These are phyloP conservation scores for Viola odorata DNA, from an alignment of 345 rosid genomes.

Conservation along the genomic window DNA sequence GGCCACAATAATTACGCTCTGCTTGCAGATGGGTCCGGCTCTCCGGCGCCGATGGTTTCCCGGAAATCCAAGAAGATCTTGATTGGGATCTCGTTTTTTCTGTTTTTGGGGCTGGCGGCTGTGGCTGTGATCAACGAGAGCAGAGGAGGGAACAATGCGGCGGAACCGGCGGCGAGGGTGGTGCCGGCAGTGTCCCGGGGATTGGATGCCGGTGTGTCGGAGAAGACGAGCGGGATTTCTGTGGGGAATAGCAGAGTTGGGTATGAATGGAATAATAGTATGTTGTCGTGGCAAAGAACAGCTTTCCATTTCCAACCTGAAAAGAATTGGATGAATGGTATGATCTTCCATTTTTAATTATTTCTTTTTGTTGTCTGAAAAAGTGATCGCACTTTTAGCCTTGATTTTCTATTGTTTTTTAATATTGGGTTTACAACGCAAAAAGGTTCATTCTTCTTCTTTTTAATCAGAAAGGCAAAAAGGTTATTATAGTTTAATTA, in stretches of 20 bases:
- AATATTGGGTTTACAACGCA: too few relatives aligned
- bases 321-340: conserved; percentile 98
- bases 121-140: too few relatives aligned
- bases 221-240: conserved; percentile 40
- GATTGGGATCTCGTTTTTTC: too few relatives aligned
- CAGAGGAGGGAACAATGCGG: not conserved
- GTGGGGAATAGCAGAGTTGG: not conserved
- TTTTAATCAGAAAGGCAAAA: too few relatives aligned
- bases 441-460: too few relatives aligned
- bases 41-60: too few relatives aligned
- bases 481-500: too few relatives aligned
- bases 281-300: conserved; percentile 89
- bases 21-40: too few relatives aligned
- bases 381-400: not conserved
- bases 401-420: too few relatives aligned
- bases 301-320: conserved; percentile 93
- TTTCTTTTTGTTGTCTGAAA: not conserved
- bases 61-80: too few relatives aligned
- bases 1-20: too few relatives aligned
- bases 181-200: conserved; percentile 37
- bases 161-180: conserved; percentile 7
- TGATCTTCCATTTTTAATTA: not conserved
- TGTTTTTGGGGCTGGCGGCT: too few relatives aligned
- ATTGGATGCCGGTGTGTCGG: conserved; percentile 60
- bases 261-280: conserved; percentile 60